These are phyloP conservation scores for Debaryomyces coudertii DNA, from an alignment of 1,139 yeast genomes.

Conservation along the genomic window DNA sequence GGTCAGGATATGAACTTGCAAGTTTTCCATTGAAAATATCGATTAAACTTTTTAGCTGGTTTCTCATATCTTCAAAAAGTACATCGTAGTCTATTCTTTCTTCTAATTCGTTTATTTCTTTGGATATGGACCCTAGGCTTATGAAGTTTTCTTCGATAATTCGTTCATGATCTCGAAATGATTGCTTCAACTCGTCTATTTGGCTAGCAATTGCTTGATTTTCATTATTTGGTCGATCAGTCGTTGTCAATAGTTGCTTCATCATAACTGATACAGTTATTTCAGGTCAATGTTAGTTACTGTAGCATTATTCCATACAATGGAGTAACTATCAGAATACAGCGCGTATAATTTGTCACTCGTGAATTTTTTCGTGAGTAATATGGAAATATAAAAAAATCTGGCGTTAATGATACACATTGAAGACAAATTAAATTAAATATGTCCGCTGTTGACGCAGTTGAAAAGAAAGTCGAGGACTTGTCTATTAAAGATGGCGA, in stretches of 20 bases:
- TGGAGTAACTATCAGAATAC: constrained; percentile 4
- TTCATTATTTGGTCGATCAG: background rate
- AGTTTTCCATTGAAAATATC: background rate
- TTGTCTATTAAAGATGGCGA: constrained; percentile 44
- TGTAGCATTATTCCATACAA: background rate
- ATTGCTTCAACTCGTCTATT: constrained; percentile 4
- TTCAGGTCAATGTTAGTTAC: background rate
- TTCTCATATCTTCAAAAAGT: background rate
- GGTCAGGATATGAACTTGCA: background rate
- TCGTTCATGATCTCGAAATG: background rate
- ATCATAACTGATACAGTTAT: background rate
- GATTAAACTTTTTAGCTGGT: background rate
- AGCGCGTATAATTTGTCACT: constrained; percentile 4
- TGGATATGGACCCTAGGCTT: background rate
- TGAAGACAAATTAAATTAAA: constrained; percentile 15
- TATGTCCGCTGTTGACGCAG: constrained; percentile 38
- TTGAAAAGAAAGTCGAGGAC: constrained; percentile 57
- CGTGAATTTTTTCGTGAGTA: constrained; percentile 4
- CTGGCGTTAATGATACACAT: background rate
- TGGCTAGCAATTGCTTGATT: background rate
- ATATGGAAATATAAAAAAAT: constrained; percentile 1
- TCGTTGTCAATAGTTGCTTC: background rate
- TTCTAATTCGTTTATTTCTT: background rate
- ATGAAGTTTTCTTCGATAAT: background rate
- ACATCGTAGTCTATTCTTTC: background rate